Evolutionary conservation across 352 stramenopile species (phyloP).

Genomic region (Pythium periplocum): DNA sequence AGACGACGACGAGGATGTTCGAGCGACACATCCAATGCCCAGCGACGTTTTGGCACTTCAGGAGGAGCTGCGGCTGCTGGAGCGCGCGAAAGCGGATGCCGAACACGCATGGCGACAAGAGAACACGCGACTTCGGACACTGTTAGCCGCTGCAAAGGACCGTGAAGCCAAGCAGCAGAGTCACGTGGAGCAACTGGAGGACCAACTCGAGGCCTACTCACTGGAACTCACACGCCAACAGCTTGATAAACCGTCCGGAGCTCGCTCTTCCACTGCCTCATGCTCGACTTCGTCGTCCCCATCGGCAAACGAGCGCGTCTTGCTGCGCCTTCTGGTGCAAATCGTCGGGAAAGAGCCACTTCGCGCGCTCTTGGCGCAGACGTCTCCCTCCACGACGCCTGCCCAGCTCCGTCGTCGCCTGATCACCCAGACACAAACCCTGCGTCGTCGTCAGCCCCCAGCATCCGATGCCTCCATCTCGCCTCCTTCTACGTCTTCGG

Average conservation of each 20-base stretch:
- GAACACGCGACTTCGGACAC: slow-evolving; percentile 19
- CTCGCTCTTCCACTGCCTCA: too few species aligned
- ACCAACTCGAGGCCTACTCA: background rate
- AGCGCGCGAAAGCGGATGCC: slow-evolving; percentile 1
- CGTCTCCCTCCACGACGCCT: background rate
- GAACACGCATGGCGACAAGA: slow-evolving; percentile 25
- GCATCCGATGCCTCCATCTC: too few species aligned
- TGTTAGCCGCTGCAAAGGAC: slow-evolving; percentile 5
- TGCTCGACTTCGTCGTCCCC: background rate
- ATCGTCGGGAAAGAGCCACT: slow-evolving; percentile 20
- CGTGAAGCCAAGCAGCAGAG: slow-evolving; percentile 6
- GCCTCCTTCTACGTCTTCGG: background rate
- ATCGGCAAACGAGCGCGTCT: slow-evolving; percentile 13
- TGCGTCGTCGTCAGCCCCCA: too few species aligned
- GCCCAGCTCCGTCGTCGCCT: slow-evolving; percentile 14
- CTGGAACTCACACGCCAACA: too few species aligned
- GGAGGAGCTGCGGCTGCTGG: slow-evolving; percentile 8
- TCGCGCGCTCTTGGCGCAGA: slow-evolving; percentile 5
- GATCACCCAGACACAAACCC: slow-evolving; percentile 1
- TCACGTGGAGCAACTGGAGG: slow-evolving; percentile 9
- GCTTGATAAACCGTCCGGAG: too few species aligned
- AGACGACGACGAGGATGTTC: background rate
- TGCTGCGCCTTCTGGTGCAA: slow-evolving; percentile 23
- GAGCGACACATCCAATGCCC: background rate
- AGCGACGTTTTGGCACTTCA: slow-evolving; percentile 1